Conservation (phyloP, 495 filamentous ascomycete species). For the Aspergillus avenaceus region DNA sequence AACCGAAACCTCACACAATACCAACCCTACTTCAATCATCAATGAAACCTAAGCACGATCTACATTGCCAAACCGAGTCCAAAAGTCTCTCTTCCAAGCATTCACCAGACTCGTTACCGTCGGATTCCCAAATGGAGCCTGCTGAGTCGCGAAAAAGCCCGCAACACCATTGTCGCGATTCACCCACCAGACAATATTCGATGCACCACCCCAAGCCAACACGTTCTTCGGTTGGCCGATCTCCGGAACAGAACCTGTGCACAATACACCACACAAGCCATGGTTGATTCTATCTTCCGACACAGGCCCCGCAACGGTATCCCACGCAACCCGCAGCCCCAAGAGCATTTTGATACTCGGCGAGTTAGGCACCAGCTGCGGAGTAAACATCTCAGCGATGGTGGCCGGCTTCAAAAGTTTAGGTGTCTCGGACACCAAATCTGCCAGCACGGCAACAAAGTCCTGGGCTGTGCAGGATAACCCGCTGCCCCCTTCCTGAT, state of each 20-base stretch:
- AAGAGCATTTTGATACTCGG: no score
- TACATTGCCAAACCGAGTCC: no score
- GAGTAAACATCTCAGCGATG: constrained; percentile 7
- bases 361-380: background rate
- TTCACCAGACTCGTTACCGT: no score
- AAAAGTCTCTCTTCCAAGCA: no score
- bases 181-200: constrained; percentile 10
- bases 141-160: constrained; percentile 6
- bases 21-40: no score
- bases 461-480: background rate
- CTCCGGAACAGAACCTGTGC: background rate
- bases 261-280: constrained; percentile 2
- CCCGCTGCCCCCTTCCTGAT: constrained; percentile 4
- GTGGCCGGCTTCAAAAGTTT: constrained; percentile 1
- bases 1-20: no score
- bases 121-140: no score
- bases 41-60: no score
- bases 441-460: constrained; percentile 1
- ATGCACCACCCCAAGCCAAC: constrained; percentile 4
- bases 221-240: background rate
- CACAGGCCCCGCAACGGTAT: background rate
- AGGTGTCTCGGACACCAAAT: background rate
- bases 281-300: background rate
- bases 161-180: constrained; percentile 5
- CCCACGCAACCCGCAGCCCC: no score